Evolutionary conservation across 805 yeast genomes (phyloP), one percentile per base, ranked within the genome.

Genomic region (Geotrichum ghanense): DNA sequence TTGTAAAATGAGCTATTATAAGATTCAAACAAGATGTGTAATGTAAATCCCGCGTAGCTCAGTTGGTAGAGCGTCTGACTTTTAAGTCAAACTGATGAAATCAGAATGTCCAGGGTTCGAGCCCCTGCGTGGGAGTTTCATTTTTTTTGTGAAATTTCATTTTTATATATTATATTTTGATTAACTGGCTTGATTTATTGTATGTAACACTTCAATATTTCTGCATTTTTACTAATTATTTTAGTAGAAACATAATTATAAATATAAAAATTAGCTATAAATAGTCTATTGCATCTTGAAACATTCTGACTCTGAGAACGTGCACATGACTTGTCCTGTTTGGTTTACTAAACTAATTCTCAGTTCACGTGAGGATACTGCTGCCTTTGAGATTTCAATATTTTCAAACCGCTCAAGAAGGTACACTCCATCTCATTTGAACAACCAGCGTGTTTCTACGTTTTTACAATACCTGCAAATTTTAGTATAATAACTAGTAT

Each of bases 51-150:
- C 62, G 57, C 64, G 66, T 73, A 72, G 76, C 77, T 72, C 77
- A 72, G 76, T 73, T 73, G 77, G 77, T 72, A 72, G 77, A 72
- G 77, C 77, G 76, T 72, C 73, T 76, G 77, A 76, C 77, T 72
- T 73, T 73, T 73, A 73, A 60, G 70, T 60, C 25, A 25, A 50
- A 58, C 41, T 41, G 34, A 25, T 19, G 60, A 63, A 62, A 71
- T 74, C 75, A 74, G 72, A 72, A 72, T 70, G 76, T 72, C 76
- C 74, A 70, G 76, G 76, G 76, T 72, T 72, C 76, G 74, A 72
- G 76, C 76, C 76, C 76, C 76, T 70, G 74, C 69, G 70, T 62
- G 68, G 75, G 75, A 71, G 75, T 51, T n/a, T 12, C 4, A 31
- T 42, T 39, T 45, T 50, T 55, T 56, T 55, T 55, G 26, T 20